Evolutionary conservation across 805 yeast species (phyloP), one percentile per base, ranked within the genome.

Genomic region (Yarrowia keelungensis): DNA sequence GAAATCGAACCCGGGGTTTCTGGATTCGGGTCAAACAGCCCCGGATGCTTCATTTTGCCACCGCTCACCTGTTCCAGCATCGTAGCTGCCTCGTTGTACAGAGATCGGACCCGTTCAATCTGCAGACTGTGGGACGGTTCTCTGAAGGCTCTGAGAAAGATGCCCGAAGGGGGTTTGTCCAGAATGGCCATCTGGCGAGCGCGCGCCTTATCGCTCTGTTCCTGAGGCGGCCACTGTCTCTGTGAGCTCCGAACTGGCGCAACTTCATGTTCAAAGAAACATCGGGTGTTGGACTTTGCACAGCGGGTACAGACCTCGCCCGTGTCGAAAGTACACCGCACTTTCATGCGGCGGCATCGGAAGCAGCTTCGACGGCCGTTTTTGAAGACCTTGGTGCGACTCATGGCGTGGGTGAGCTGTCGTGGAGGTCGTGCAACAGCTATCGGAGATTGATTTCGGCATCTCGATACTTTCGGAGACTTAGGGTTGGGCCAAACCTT

Each of bases 281-380:
- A 62, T 12, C 67, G 54, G 15, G 56, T 62, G 56, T 49, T 49
- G 56, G 67, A 62, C 56, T 62, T 62, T 36, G 56, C 45, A 22
- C 67, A 62, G 39, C 67, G 67, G 26, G 56, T 62, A 9, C 67
- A 62, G 15, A 62, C 56, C 36, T 62, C 67, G 14, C 67, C 67
- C 2, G 45, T 39, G 47, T 62, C 67, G 39, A 62, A 62, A 10
- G 56, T 49, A 47, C 67, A 62, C 26, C 67, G 43, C 38, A 62
- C 67, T 12, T 62, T 62, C 67, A 62, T 62, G 39, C 67, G 54
- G 39, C 67, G 54, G 56, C 67, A 62, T 14, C 67, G 67, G 47
- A 47, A 62, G 39, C 67, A 62, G 46, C 47, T 38, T 10, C 67
- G 67, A 14, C 67, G 45, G 15, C 67, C 67, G 47, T 62, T 62